These are phyloP conservation scores for Tephrocybe sp. DNA, from an alignment of 768 basidiomycete genomes.

Conservation along the genomic window DNA sequence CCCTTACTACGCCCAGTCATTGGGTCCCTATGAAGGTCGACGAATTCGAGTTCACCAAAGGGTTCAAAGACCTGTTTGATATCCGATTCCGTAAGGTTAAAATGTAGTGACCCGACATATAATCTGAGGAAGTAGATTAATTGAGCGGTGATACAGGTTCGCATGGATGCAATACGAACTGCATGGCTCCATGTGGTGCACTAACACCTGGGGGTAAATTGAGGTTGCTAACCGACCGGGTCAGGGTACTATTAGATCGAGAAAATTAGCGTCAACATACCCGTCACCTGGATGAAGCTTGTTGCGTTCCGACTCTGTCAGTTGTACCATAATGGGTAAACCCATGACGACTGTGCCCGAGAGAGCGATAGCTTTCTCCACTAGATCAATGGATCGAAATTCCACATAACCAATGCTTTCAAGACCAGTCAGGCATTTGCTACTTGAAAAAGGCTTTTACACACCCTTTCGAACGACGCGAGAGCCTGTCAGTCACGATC, in stretches of 20 bases:
- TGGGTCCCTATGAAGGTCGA: conserved; percentile 95
- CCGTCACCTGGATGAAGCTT: conserved; percentile 85
- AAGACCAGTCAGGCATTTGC: conserved; percentile 4
- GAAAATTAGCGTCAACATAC: conserved; percentile 45
- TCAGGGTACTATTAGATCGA: conserved; percentile 9
- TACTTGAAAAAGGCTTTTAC: conserved; percentile 18
- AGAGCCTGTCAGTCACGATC: conserved; percentile 93
- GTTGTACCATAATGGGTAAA: conserved; percentile 92
- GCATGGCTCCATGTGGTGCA: conserved; percentile 79
- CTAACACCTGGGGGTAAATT: conserved; percentile 84
- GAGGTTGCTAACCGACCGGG: conserved; percentile 50
- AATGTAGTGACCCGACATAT: conserved; percentile 95
- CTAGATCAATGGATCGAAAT: conserved; percentile 85
- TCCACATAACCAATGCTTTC: conserved; percentile 96
- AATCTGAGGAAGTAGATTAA: conserved; percentile 51
- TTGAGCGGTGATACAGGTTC: neutral
- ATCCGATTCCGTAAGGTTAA: conserved; percentile 95
- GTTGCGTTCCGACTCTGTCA: conserved; percentile 96
- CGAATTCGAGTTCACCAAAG: conserved; percentile 96
- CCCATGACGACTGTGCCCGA: conserved; percentile 98
- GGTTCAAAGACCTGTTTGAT: conserved; percentile 99
- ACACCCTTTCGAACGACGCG: conserved; percentile 97
- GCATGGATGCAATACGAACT: conserved; percentile 44
- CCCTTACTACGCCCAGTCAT: conserved; percentile 96
- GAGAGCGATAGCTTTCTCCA: conserved; percentile 85